These are phyloP conservation scores for Laguncularia racemosa DNA, from an alignment of 345 rosid species.

Conservation along the genomic window DNA sequence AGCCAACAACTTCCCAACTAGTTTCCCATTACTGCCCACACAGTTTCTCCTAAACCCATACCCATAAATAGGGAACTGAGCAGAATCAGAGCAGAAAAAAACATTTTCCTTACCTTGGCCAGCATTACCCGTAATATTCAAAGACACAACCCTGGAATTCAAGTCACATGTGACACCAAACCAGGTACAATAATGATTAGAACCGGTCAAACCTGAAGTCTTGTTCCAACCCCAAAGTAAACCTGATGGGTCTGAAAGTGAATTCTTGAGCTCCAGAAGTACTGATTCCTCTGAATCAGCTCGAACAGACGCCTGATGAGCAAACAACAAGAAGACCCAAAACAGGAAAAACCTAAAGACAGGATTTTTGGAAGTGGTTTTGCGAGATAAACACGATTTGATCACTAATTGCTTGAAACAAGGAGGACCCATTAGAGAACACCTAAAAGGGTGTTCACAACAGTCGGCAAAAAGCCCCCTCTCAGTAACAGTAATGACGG, in stretches of 20 bases:
- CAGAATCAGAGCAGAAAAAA: conserved; percentile 46
- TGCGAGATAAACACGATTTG: neutral
- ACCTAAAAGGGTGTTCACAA: conserved; percentile 19
- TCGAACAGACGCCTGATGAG: conserved; percentile 12
- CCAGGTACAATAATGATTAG: conserved; percentile 45
- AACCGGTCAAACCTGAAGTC: conserved; percentile 18
- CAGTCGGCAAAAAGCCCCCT: neutral
- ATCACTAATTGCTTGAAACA: neutral
- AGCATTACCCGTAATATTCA: conserved; percentile 63
- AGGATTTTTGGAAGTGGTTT: neutral
- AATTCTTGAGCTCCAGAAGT: conserved; percentile 60
- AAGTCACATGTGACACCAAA: conserved; percentile 61
- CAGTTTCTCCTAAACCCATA: conserved; percentile 65
- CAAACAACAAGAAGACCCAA: conserved; percentile 28
- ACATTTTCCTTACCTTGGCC: conserved; percentile 35
- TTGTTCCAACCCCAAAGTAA: conserved; percentile 54
- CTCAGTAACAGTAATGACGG: neutral
- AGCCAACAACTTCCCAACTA: conserved; percentile 54
- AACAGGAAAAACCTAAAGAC: conserved; percentile 2
- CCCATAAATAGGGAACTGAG: conserved; percentile 60
- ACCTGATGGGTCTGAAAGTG: conserved; percentile 55
- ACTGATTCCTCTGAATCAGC: conserved; percentile 54
- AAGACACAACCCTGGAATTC: conserved; percentile 49
- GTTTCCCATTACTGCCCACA: conserved; percentile 33
- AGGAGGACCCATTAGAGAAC: conserved; percentile 35